phyloP scores from a whole-genome alignment of 2,329 filamentous ascomycete genomes.

The Nemania sp. region DNA sequence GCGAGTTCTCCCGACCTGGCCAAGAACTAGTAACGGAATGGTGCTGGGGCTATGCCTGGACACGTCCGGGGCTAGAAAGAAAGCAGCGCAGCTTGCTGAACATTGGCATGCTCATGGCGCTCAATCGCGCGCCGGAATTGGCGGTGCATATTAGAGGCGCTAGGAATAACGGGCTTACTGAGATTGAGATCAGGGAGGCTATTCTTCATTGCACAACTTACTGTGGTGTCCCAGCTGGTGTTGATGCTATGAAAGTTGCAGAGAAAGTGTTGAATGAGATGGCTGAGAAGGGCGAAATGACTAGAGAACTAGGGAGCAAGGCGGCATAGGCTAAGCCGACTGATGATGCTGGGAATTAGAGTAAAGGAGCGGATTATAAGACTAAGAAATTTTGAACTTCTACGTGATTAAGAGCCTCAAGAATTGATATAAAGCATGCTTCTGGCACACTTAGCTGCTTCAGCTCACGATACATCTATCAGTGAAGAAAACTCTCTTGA shows the following conservation, averaged over 20 bases:
- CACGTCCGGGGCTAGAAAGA: constrained; percentile 69
- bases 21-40: constrained; percentile 74
- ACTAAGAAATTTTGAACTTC: neutral
- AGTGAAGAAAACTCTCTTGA: neutral
- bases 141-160: constrained; percentile 72
- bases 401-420: neutral
- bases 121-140: constrained; percentile 70
- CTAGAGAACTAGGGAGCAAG: constrained; percentile 48
- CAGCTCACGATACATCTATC: too few relatives aligned
- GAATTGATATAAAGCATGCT: neutral
- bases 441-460: neutral
- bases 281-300: constrained; percentile 49
- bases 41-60: constrained; percentile 74
- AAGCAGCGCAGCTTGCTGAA: constrained; percentile 73
- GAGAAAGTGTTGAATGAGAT: constrained; percentile 51
- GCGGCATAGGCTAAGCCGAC: constrained; percentile 23
- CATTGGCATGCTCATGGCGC: constrained; percentile 69
- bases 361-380: neutral
- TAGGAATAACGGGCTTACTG: constrained; percentile 70
- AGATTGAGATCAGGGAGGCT: constrained; percentile 73
- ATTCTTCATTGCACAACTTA: constrained; percentile 60
- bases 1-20: constrained; percentile 69
- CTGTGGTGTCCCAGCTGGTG: constrained; percentile 58
- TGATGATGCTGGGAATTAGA: neutral
- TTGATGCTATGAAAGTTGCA: constrained; percentile 55